Evolutionary conservation across 208 protist genomes (phyloP), one percentile per base, ranked within the genome.

Genomic region (Trypanosoma cruzi): DNA sequence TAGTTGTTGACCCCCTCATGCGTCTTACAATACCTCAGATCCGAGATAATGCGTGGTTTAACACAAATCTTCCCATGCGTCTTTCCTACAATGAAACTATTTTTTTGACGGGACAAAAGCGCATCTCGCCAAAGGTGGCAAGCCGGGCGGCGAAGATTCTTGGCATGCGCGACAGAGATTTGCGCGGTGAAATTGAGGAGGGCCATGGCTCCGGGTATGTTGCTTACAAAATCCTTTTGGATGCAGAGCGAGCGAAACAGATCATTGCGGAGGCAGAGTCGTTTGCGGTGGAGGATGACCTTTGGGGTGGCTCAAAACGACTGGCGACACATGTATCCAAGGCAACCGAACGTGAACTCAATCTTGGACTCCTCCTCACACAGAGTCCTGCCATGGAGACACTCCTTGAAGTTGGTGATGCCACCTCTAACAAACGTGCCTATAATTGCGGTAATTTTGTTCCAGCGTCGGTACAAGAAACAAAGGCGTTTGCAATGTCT

Each of bases 11-110:
- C 71, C 94, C 94, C 8, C 77, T 98, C 32, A 67, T 88, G 54
- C 86, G 94, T 13, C 86, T 95, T 7, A 97, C 94, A 18, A 83
- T 98, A 22, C 80, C 88, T 24, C 89, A 98, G 64, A 97, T 98
- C 31, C 82, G 89, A n/a, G 88, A 95, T 53, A 89, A 95, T 73
- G 64, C 60, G 26, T 98, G 92, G 94, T 98, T 98, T 75, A 86
- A 90, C 64, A 70, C 72, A 24, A 81, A 90, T 34, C 79, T 98
- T 36, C 94, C 94, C 14, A 70, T 85, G 57, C 87, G 90, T 59
- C 82, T 98, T 52, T 81, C 81, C 18, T 92, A 88, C 73, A 85
- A 77, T 67, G 84, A 90, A 75, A 82, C 88, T 40, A 76, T 92
- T 37, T 89, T 93, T 68, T 78, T 65, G 54, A 71, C 71, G 44